These are phyloP conservation scores for Pezicula neosporulosa DNA, from an alignment of 2,329 filamentous ascomycete species.

Conservation along the genomic window DNA sequence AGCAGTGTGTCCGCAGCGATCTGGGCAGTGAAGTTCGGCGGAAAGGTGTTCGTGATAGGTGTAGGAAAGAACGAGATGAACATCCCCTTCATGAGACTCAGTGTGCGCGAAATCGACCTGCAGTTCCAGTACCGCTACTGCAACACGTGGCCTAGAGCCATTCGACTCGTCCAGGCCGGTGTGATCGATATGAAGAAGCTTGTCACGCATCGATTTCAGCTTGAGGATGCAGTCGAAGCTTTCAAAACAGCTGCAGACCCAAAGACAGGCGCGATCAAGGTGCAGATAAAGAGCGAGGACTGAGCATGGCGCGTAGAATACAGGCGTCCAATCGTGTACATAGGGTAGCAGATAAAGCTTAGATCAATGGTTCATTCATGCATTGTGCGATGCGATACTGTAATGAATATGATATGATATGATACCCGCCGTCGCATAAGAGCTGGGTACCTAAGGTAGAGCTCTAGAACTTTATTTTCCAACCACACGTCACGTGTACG, in stretches of 20 bases:
- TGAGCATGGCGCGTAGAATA: conserved; percentile 7
- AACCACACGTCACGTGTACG: neutral
- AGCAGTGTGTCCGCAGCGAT: conserved; percentile 82
- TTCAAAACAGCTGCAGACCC: conserved; percentile 87
- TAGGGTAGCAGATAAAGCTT: neutral
- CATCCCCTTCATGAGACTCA: conserved; percentile 92
- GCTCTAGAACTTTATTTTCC: conserved; percentile 5
- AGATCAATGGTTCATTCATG: neutral
- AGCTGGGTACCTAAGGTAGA: conserved; percentile 2
- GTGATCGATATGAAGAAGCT: conserved; percentile 78
- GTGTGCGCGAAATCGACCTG: conserved; percentile 87
- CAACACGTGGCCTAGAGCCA: conserved; percentile 95
- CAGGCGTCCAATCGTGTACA: neutral
- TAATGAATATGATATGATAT: too few species aligned
- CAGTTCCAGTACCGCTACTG: conserved; percentile 96
- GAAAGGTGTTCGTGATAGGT: conserved; percentile 95
- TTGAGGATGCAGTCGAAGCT: conserved; percentile 85
- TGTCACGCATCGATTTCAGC: conserved; percentile 80
- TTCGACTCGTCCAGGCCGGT: conserved; percentile 79
- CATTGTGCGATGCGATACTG: neutral
- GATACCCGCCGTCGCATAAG: neutral
- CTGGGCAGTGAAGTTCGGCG: conserved; percentile 89
- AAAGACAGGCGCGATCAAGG: conserved; percentile 95
- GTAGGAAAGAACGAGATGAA: conserved; percentile 95
- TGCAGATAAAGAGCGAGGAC: conserved; percentile 74